These are phyloP conservation scores for Hura crepitans DNA, from an alignment of 441 rosid genomes.

Conservation along the genomic window DNA sequence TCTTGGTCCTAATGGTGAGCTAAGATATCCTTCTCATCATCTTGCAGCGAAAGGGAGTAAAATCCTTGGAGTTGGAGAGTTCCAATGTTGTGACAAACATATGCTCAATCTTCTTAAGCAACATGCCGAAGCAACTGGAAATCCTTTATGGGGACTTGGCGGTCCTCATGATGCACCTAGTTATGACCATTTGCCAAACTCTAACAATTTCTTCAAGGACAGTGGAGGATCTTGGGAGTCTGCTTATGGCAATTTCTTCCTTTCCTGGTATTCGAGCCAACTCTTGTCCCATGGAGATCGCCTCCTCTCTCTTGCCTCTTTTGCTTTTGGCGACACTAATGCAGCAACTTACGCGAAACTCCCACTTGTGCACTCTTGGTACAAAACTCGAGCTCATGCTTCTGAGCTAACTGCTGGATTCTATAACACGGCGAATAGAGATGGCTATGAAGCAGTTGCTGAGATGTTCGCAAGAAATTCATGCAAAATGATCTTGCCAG, in stretches of 20 bases:
- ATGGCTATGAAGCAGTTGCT: constrained; percentile 57
- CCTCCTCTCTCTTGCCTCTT: constrained; percentile 60
- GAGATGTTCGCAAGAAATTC: constrained; percentile 65
- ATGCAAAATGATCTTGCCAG: constrained; percentile 73
- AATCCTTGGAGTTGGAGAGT: constrained; percentile 61
- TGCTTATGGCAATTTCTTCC: constrained; percentile 72
- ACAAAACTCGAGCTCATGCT: constrained; percentile 59
- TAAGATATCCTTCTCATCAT: constrained; percentile 68
- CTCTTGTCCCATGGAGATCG: constrained; percentile 65
- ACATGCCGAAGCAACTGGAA: constrained; percentile 59
- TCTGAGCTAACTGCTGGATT: constrained; percentile 78
- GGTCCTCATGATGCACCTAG: constrained; percentile 87
- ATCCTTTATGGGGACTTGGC: constrained; percentile 81
- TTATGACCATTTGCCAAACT: constrained; percentile 47
- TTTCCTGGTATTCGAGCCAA: constrained; percentile 76
- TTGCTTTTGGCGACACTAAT: constrained; percentile 34
- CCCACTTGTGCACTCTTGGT: constrained; percentile 70
- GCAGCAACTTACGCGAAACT: constrained; percentile 55
- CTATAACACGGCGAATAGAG: constrained; percentile 49
- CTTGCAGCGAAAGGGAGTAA: constrained; percentile 21
- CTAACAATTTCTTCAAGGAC: constrained; percentile 60
- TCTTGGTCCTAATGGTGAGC: constrained; percentile 84
- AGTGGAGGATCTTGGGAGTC: constrained; percentile 80
- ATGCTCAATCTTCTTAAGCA: constrained; percentile 68
- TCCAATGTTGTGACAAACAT: constrained; percentile 76